Evolutionary conservation across 2,329 filamentous ascomycete genomes (phyloP), one percentile per base, ranked within the genome.

Genomic region (Arthroderma sp.): DNA sequence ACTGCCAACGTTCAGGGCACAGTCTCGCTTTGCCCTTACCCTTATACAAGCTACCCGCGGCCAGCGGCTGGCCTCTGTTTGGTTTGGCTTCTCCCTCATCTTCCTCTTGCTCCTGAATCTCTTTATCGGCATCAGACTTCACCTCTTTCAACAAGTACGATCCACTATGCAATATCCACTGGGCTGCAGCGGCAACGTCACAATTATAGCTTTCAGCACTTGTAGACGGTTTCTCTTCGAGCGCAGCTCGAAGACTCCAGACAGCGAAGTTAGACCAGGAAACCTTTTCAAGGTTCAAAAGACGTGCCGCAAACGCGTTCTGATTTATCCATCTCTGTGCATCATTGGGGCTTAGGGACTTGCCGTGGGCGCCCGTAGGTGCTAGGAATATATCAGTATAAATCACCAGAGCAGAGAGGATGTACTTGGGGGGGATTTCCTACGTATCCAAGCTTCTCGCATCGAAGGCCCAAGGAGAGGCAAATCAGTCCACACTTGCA

Each of bases 371-470:
- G n/a, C 21, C 9, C 15, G 31, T 4, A 38, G 51, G 51, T 23
- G 7, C 51, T 54, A 9, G 21, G 21, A 19, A 3, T 15, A 25
- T 31, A 7, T 51, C 2, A 31, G 47, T 17, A 33, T 31, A 31
- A 33, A 25, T 17, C n/a, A 38, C 15, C 3, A 19, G 17, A 21
- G 9, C 25, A 33, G 23, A 38, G 7, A 15, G 7, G 17, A 17
- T 38, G 9, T 15, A 37, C n/a, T 47, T 47, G 51, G 19, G 51
- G 19, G 51, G 33, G 17, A 2, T 23, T 7, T 15, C 33, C 17
- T 54, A 54, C 51, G 15, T 37, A 54, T 54, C 51, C 51, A 54
- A 23, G 51, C 51, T 23, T 54, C 51, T 38, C 51, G 38, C 51
- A 54, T 54, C 7, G 51, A 25, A 13, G 51, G 51, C 6, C 33